Evolutionary conservation across 441 rosid genomes (phyloP), one percentile per base, ranked within the genome.

Genomic region (Omphalea diandra): DNA sequence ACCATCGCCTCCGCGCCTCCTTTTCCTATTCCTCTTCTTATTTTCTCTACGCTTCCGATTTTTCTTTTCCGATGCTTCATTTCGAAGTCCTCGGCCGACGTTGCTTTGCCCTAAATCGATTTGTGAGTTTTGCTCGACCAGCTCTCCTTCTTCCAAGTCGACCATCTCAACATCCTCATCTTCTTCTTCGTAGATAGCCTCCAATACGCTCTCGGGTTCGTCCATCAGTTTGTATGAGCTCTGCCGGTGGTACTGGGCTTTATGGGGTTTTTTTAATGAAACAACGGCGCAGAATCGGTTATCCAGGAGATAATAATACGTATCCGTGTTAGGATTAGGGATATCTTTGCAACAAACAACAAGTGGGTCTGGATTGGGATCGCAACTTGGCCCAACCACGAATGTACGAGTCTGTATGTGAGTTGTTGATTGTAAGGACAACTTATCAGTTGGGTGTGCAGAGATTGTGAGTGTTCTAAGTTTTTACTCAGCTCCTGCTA

Each of bases 131-230:
- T 67, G 27, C 22, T 83, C 93, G 47, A 75, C 72, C 31, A 91
- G 56, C 82, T 91, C 94, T 36, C 98, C 97, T 77, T 94, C 98
- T 77, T 91, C 96, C 3, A 81, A 86, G 70, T 94, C 97, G 63
- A 79, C 79, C 98, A 94, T 94, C 57, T 94, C 97, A 49, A 85
- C 81, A 83, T 94, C 98, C 38, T 81, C 83, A 33, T 74, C 80
- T 0, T 81, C 84, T 24, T 81, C 95, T 59, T 85, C 94, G 53
- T 74, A 80, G 36, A 83, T 80, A 64, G 82, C 85, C 54, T 77
- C 91, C 63, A 86, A 62, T 63, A 90, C 50, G 72, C 78, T 88
- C 59, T 83, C 90, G 38, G 82, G 88, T 65, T 79, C 87, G 61
- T 84, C 94, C 96, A 92, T 90, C 44, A 40, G 44, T 11, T 40